Base-by-base conservation (phyloP, 768 basidiomycete genomes). In the Auriscalpium vulgare region DNA sequence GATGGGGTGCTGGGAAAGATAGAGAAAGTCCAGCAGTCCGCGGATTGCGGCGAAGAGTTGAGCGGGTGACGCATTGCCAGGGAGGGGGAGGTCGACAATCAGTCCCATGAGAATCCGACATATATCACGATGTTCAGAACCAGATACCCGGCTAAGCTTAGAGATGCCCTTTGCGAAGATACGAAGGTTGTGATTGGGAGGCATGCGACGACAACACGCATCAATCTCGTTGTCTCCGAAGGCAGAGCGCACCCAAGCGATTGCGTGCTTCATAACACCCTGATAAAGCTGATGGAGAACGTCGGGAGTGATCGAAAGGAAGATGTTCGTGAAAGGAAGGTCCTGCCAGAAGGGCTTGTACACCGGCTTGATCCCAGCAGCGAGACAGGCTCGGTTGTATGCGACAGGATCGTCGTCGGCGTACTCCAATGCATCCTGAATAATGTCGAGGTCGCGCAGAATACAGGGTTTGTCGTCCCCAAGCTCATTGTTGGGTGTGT, bases 111-210 rank as follows among this genome's bases (percentile, higher is more conserved):
- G 40, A n/a, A 53, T 13, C 2, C 40, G 38, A 38, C 52, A 53
- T 56, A 68, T 67, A 19, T 67, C 63, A 47, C 75, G 74, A 52
- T 72, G 67, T 59, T 79, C 75, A 0, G 61, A 68, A 1, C 77
- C 77, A 0, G 76, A 76, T 73, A 73, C 75, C 53, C 77, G 75
- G 8, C 71, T 65, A 0, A 73, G 62, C 0, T 59, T 37, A 0
- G 71, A 73, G n/a, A 80, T 75, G 0, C 77, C 77, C 11, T 71
- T 72, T 34, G 67, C 68, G 66, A 79, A 78, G 53, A 75, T 70
- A 0, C 1, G 76, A 59, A 1, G 65, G 64, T 36, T 65, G 65
- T 55, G 67, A 67, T 5, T 60, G 62, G 2, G 49, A 14, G 70
- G 69, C 50, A 76, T 63, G 3, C 62, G 54, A 9, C 63, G 62